Conservation (phyloP, 164 flowering plant species). For the Euptelea pleiosperma region DNA sequence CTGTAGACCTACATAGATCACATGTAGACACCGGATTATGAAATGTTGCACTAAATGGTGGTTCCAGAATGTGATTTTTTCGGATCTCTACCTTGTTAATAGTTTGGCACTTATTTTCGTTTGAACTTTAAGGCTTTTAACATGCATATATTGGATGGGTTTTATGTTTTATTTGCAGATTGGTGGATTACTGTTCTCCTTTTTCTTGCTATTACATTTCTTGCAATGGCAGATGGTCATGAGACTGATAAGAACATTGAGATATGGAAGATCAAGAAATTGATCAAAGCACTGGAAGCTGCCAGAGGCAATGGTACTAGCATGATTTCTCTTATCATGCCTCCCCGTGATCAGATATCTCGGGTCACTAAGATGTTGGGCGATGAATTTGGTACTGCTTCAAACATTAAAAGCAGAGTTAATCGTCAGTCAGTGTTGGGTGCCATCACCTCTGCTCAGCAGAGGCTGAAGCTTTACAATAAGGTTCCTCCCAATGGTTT, state of each 20-base stretch:
- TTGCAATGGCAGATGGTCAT: slow-evolving; percentile 3
- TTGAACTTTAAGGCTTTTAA: no score
- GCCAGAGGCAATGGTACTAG: slow-evolving; percentile 9
- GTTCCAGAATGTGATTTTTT: no score
- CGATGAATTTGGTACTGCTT: slow-evolving; percentile 14
- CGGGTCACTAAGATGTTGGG: slow-evolving; percentile 16
- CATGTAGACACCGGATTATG: no score
- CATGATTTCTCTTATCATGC: slow-evolving; percentile 11
- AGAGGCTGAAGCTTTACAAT: slow-evolving; percentile 13
- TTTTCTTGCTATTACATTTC: not conserved
- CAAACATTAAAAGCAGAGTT: slow-evolving; percentile 12
- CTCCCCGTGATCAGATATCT: slow-evolving; percentile 16
- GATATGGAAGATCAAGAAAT: slow-evolving; percentile 14
- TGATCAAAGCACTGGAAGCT: slow-evolving; percentile 14
- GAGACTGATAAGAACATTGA: slow-evolving; percentile 12
- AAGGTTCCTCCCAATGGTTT: slow-evolving; percentile 16
- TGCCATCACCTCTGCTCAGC: slow-evolving; percentile 15
- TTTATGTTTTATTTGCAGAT: no score
- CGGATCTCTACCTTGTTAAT: no score
- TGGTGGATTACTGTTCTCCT: not conserved
- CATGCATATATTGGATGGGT: no score
- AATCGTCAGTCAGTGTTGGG: slow-evolving; percentile 15
- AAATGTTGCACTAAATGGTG: no score
- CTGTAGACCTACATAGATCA: no score
- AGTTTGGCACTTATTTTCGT: no score